Percentiles rank a stretch among this genome's conserved stretches.
Evolutionary conservation across 2,329 filamentous ascomycete genomes (phyloP).

Genomic region (Colletotrichum abscissum): DNA sequence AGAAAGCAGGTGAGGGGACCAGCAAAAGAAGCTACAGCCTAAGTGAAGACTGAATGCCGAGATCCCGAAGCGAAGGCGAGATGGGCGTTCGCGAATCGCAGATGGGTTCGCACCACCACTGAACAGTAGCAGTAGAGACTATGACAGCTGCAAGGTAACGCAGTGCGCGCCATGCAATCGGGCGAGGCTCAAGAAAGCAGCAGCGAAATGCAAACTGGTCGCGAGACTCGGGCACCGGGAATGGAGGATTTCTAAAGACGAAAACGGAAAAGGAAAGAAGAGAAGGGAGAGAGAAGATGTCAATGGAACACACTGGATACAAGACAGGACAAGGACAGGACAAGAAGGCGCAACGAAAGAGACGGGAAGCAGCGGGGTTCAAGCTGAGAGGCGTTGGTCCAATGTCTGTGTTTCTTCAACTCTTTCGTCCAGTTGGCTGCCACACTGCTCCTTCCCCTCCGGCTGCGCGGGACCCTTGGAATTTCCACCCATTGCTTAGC

Average conservation of each 20-base stretch:
- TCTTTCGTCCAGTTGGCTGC: too few relatives aligned
- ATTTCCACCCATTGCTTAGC: background rate
- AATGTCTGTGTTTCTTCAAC: conserved; percentile 12
- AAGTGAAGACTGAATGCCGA: conserved; percentile 19
- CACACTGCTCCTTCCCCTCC: background rate
- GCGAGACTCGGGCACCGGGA: background rate
- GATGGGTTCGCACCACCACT: background rate
- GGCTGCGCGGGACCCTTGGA: conserved; percentile 18
- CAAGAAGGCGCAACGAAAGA: background rate
- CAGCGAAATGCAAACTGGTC: background rate
- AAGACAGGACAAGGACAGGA: background rate
- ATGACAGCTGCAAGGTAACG: background rate
- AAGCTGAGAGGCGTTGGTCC: background rate
- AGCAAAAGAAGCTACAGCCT: background rate
- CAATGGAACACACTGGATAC: background rate
- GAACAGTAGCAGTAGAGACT: background rate
- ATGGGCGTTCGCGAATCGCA: background rate
- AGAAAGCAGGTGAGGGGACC: background rate
- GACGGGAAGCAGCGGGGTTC: background rate
- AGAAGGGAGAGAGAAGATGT: background rate
- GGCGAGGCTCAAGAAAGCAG: background rate
- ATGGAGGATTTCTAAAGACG: background rate
- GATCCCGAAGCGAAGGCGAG: conserved; percentile 15
- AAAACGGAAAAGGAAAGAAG: background rate
- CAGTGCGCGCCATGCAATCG: background rate